Conservation (phyloP, 306 rosid genomes). For the Psophocarpus tetragonolobus region DNA sequence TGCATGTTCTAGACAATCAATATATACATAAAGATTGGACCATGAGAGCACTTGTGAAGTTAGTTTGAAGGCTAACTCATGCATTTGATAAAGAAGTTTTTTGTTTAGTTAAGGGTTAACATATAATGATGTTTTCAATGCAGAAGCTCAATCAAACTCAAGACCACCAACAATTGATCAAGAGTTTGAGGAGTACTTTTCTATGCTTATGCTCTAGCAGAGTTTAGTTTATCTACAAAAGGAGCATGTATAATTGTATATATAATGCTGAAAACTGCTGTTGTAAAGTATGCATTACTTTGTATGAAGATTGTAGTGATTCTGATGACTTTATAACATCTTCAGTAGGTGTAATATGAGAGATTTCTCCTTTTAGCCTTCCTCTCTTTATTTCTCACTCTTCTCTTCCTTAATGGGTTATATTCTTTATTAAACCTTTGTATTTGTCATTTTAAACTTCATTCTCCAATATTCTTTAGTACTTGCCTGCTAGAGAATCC, state of each 20-base stretch:
- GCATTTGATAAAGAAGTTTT: conserved; percentile 5
- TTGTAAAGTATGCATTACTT: conserved; percentile 23
- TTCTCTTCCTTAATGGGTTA: background rate
- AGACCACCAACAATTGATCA: conserved; percentile 87
- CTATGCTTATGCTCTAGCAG: conserved; percentile 73
- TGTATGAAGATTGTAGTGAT: conserved; percentile 16
- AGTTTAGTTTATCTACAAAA: conserved; percentile 22
- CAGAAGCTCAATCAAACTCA: conserved; percentile 65
- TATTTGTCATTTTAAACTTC: background rate
- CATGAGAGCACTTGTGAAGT: background rate
- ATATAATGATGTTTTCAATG: conserved; percentile 35
- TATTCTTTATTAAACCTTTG: background rate
- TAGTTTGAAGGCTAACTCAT: background rate
- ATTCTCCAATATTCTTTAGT: background rate
- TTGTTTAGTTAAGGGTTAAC: background rate
- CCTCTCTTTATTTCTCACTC: background rate
- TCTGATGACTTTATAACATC: conserved; percentile 12
- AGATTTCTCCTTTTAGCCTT: background rate
- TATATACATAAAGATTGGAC: background rate
- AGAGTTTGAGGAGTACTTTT: conserved; percentile 93
- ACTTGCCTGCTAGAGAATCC: background rate
- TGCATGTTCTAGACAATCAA: background rate
- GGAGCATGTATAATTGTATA: conserved; percentile 11
- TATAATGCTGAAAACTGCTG: conserved; percentile 4
- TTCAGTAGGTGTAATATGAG: conserved; percentile 6